Base-by-base conservation (phyloP, 106 monocot genomes). In the Apostasia ramifera region DNA sequence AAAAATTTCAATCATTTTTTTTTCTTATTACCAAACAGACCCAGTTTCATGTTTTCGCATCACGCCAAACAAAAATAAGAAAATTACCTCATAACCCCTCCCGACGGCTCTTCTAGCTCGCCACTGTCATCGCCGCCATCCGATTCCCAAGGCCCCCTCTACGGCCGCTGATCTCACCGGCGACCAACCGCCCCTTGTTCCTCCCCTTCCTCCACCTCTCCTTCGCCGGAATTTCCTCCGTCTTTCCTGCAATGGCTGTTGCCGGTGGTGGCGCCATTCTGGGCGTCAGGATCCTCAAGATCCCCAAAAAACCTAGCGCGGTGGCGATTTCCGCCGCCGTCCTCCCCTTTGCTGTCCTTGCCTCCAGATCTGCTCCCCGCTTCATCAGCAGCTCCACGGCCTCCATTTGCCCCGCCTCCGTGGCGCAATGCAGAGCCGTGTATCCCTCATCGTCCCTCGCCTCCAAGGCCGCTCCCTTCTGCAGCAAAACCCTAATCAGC, bases 351-450 rank as follows among this genome's bases (percentile, higher is more conserved):
- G 7, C 63, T 0, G 80, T 86, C 58, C 65, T 65, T 52, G 79
- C 77, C 74, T 64, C 80, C 3, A 73, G 10, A 44, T 86, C 80
- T 1, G 80, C 86, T 11, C 86, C 86, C 1, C 73, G 41, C 63
- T 74, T 86, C 7, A 86, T 59, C 3, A 86, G 66, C 47, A 77
- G 4, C 63, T 82, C 82, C 61, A 80, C 86, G 40, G 73, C 82
- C 43, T 82, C 82, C 11, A 68, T 63, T 12, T 82, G 76, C 5
- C 86, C 86, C 0, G 79, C 82, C 72, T 82, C 86, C 39, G 40
- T 77, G 0, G 86, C 82, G 70, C 86, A 82, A 64, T 86, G 86
- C 67, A 86, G 57, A 59, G 82, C 82, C 38, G 86, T 80, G 74
- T 82, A 82, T 6, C 82, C 86, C 40, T 86, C 77, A 2, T 71